These are phyloP conservation scores for Chalciporus pseudorubinellus DNA, from an alignment of 768 basidiomycete genomes.

Conservation along the genomic window DNA sequence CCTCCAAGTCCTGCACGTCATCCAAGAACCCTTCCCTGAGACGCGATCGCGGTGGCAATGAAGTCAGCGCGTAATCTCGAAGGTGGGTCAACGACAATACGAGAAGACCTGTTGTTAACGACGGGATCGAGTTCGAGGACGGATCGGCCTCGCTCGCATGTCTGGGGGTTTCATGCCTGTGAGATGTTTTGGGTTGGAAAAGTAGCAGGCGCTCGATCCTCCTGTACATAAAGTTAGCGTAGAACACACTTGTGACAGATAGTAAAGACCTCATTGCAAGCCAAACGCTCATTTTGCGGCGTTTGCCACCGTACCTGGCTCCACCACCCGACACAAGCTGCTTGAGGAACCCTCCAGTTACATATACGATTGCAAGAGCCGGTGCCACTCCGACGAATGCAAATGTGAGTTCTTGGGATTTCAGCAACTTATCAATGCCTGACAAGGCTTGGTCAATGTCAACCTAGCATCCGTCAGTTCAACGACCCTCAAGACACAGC, in stretches of 20 bases:
- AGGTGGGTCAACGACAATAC: constrained; percentile 68
- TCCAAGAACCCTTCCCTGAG: constrained; percentile 79
- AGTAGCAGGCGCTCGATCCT: constrained; percentile 70
- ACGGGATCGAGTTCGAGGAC: constrained; percentile 29
- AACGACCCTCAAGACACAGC: not conserved
- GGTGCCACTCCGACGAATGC: constrained; percentile 97
- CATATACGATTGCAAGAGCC: constrained; percentile 76
- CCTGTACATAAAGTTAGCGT: constrained; percentile 31
- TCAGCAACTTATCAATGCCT: constrained; percentile 91
- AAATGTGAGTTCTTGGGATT: constrained; percentile 93
- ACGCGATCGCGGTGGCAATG: constrained; percentile 56
- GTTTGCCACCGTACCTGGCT: constrained; percentile 58
- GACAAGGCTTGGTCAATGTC: constrained; percentile 88
- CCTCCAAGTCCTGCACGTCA: constrained; percentile 80
- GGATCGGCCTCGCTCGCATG: constrained; percentile 6
- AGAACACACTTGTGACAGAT: not conserved
- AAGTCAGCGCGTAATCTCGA: constrained; percentile 58
- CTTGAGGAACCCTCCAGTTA: constrained; percentile 51
- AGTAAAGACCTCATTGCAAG: constrained; percentile 60
- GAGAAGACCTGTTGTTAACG: constrained; percentile 70
- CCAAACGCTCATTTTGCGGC: constrained; percentile 58
- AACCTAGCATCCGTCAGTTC: constrained; percentile 47
- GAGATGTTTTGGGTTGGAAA: constrained; percentile 38
- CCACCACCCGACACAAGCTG: constrained; percentile 49
- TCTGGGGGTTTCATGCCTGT: constrained; percentile 9